These are phyloP conservation scores for Pyrenochaeta sp. DNA, from an alignment of 2,329 filamentous ascomycete species.

Conservation along the genomic window DNA sequence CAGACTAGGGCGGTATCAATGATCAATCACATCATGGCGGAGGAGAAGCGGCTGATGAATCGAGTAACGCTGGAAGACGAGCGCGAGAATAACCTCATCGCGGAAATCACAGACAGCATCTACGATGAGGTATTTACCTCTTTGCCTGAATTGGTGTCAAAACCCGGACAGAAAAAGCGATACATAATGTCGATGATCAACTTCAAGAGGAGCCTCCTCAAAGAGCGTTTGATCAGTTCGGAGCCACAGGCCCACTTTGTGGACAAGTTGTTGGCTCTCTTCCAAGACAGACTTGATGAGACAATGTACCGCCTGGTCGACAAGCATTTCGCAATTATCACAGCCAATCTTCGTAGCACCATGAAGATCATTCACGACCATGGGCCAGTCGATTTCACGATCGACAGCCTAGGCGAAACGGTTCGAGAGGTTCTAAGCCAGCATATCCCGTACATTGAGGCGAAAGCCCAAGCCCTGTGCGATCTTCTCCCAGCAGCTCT, in stretches of 20 bases:
- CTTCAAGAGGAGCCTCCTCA: conserved; percentile 18
- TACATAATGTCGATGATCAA: conserved; percentile 16
- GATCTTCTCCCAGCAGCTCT: neutral
- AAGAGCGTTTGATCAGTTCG: conserved; percentile 4
- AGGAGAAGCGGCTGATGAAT: neutral
- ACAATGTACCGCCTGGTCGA: conserved; percentile 48
- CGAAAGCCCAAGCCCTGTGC: neutral
- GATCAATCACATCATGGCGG: conserved; percentile 9
- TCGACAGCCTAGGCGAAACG: conserved; percentile 4
- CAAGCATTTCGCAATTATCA: conserved; percentile 8
- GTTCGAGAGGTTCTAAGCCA: conserved; percentile 8
- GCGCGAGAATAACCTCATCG: conserved; percentile 19
- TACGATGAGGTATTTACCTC: conserved; percentile 19
- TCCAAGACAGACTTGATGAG: conserved; percentile 53
- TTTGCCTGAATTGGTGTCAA: conserved; percentile 7
- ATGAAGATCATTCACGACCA: conserved; percentile 6
- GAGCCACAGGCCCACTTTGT: conserved; percentile 17
- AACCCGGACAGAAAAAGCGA: conserved; percentile 10
- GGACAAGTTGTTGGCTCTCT: conserved; percentile 11
- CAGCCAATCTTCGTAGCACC: conserved; percentile 2
- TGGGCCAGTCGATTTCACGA: conserved; percentile 8
- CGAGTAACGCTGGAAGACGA: conserved; percentile 19
- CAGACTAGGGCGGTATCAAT: conserved; percentile 10
- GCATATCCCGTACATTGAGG: conserved; percentile 6
- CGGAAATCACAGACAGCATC: conserved; percentile 15